phyloP scores from a whole-genome alignment of 2,329 filamentous ascomycete genomes.

The Colletotrichum sp. region DNA sequence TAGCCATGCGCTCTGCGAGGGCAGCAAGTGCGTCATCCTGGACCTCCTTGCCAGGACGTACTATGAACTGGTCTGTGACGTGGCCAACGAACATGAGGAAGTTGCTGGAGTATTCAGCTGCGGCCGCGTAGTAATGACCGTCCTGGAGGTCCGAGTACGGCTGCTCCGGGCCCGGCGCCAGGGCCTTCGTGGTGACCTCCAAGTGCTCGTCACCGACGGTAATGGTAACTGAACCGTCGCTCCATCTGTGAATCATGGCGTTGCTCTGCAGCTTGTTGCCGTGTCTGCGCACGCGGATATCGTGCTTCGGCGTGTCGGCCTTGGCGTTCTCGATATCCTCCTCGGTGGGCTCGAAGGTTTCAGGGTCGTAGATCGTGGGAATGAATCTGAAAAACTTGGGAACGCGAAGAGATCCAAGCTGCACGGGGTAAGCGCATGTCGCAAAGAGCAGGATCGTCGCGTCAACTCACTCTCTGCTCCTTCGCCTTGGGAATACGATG shows the following conservation, averaged over 20 bases:
- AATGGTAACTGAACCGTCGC: constrained; percentile 77
- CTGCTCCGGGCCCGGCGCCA: constrained; percentile 66
- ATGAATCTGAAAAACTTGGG: constrained; percentile 76
- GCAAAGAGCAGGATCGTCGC: neutral
- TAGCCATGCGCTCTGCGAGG: constrained; percentile 71
- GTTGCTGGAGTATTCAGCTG: constrained; percentile 71
- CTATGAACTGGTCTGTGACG: constrained; percentile 73
- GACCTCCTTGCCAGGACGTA: constrained; percentile 70
- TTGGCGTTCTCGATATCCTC: constrained; percentile 59
- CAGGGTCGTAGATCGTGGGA: constrained; percentile 69
- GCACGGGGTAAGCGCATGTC: neutral
- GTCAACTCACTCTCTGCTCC: constrained; percentile 67
- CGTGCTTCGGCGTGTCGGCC: constrained; percentile 64
- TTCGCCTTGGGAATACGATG: constrained; percentile 74
- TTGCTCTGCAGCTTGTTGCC: constrained; percentile 75
- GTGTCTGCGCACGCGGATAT: constrained; percentile 73
- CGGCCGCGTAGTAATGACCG: constrained; percentile 77
- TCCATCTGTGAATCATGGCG: constrained; percentile 77
- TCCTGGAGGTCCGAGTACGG: constrained; percentile 72
- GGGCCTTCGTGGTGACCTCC: constrained; percentile 72
- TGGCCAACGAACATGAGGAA: constrained; percentile 77
- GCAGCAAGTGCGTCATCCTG: constrained; percentile 75
- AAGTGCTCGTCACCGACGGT: constrained; percentile 79
- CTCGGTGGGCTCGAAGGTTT: constrained; percentile 66
- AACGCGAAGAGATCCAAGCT: constrained; percentile 75